Evolutionary conservation across 2,329 filamentous ascomycete genomes (phyloP), one percentile per base, ranked within the genome.

Genomic region (Penicillium sp.): DNA sequence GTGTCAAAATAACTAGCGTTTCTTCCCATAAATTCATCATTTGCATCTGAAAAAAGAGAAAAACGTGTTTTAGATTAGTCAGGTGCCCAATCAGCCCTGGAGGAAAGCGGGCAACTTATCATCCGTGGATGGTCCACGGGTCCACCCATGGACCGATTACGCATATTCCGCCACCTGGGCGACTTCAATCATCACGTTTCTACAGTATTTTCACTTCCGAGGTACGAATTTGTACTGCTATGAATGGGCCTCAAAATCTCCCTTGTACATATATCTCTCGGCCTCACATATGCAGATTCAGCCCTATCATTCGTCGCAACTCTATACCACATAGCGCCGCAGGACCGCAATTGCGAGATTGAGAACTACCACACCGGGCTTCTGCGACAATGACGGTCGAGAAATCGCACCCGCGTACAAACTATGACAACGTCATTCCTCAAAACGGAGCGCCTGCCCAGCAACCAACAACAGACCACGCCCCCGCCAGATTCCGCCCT

Each of bases 331-430:
- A 56, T 56, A 39, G 18, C 31, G 55, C 47, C 54, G 52, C 59
- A 34, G 56, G 37, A 54, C 40, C 34, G 42, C 57, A 31, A 45
- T 32, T 13, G 42, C 31, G 9, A 51, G 37, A 25, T 46, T 49
- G n/a, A 52, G 37, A 25, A 27, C 34, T 29, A 27, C 50, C 37
- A 7, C 23, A 42, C 34, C 34, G 29, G 35, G 31, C 54, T 21
- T 42, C 40, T 49, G 50, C 54, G 16, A 54, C 34, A 13, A 64
- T 64, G 61, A 65, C 62, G 10, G 61, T 57, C 50, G 51, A 57
- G 15, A 50, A 59, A 39, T 44, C 52, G 3, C 46, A 40, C 29
- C 25, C 34, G 0, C 44, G 48, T 1, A 37, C 60, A 6, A 15
- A 25, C 9, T 27, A 27, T 4, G 50, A 62, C 5, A 45, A 45